A percentile compares a stretch with the other conserved stretches of the same genome.
Evolutionary conservation across 148 eudicot genomes (phyloP).

Genomic region (Fagopyrum tataricum): DNA sequence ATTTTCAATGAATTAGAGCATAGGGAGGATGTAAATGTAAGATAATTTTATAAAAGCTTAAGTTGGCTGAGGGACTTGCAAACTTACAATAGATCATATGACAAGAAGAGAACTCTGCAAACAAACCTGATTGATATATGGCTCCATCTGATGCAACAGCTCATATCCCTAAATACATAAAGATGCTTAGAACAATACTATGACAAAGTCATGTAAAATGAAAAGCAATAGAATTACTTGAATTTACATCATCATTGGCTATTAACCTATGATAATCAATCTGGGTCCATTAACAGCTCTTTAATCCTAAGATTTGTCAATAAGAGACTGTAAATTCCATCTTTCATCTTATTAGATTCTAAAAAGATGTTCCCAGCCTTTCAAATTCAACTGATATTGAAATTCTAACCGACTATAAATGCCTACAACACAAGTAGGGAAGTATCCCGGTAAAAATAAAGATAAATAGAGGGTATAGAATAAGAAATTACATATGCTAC

Average conservation of each 20-base stretch:
- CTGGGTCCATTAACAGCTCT: background rate
- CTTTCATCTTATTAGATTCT: background rate
- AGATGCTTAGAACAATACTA: constrained; percentile 6
- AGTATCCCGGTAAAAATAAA: background rate
- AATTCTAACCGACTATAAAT: background rate
- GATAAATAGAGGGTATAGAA: background rate
- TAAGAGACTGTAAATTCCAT: background rate
- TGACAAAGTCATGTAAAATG: constrained; percentile 1
- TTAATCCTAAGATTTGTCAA: background rate
- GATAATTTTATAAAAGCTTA: background rate
- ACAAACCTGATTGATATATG: constrained; percentile 89
- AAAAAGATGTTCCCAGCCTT: background rate
- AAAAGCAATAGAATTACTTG: background rate
- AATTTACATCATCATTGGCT: background rate
- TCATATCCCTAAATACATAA: constrained; percentile 71
- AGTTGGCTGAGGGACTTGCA: background rate
- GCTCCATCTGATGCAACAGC: constrained; percentile 99
- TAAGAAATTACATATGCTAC: background rate
- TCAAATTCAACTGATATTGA: background rate
- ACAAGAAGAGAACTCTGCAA: constrained; percentile 8
- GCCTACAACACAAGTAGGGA: constrained; percentile 2
- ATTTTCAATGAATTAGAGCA: background rate
- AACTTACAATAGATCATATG: background rate
- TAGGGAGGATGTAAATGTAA: background rate
- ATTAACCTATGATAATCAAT: background rate